Conservation (phyloP, 495 filamentous ascomycete genomes). For the Podospora appendiculata region DNA sequence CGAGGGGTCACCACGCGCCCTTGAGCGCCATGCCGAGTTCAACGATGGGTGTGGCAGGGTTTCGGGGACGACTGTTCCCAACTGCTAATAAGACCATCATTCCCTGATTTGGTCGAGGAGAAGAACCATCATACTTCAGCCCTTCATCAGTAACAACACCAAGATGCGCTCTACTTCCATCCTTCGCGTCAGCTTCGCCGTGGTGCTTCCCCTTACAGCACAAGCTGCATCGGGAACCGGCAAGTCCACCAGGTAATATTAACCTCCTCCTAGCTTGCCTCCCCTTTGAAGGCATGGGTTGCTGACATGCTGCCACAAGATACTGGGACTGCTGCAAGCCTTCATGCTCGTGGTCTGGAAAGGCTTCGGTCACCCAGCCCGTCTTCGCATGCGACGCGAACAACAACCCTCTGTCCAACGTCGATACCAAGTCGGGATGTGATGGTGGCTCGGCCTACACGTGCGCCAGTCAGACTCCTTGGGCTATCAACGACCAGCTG, state of each 20-base stretch:
- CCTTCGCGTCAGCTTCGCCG: constrained; percentile 13
- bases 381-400: constrained; percentile 44
- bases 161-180: constrained; percentile 17
- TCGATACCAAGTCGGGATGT: constrained; percentile 22
- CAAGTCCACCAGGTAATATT: constrained; percentile 12
- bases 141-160: background rate
- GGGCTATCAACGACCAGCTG: constrained; percentile 41
- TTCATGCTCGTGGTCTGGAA: constrained; percentile 49
- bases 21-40: no score
- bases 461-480: constrained; percentile 46
- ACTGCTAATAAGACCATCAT: no score
- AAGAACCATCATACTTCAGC: no score
- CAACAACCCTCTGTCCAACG: constrained; percentile 33
- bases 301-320: background rate
- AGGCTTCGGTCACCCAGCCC: constrained; percentile 39
- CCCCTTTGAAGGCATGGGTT: background rate
- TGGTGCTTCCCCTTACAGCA: constrained; percentile 13
- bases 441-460: constrained; percentile 43
- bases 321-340: constrained; percentile 61
- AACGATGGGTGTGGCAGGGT: no score
- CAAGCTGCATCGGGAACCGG: constrained; percentile 16
- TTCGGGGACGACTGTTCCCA: no score
- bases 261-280: no score
- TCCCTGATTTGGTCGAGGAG: no score
- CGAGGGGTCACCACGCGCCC: no score